Percentiles rank a stretch among this genome's conserved stretches.
Evolutionary conservation across 306 rosid genomes (phyloP).

Genomic region (Phaseolus lunatus): DNA sequence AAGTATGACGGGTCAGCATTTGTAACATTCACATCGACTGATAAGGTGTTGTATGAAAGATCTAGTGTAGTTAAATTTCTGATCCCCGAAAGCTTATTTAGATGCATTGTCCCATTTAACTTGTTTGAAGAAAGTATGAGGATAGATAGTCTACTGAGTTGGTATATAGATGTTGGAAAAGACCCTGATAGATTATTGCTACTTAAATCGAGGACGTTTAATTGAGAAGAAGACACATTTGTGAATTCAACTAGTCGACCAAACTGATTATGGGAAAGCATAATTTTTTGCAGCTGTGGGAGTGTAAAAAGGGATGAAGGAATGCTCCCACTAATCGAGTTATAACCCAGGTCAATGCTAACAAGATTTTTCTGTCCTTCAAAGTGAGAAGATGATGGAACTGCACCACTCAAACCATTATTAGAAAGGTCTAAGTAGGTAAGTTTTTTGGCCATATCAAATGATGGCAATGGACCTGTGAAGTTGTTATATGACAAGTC

Average conservation of each 20-base stretch:
- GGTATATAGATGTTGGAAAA: slow-evolving; percentile 48
- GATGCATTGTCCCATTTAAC: slow-evolving; percentile 45
- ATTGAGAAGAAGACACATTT: slow-evolving; percentile 12
- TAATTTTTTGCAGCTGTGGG: slow-evolving; percentile 39
- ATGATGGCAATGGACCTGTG: slow-evolving; percentile 51
- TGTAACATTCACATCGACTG: not conserved
- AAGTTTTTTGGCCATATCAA: slow-evolving; percentile 43
- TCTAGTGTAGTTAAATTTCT: slow-evolving; percentile 57
- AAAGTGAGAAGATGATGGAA: slow-evolving; percentile 45
- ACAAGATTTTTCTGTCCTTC: slow-evolving; percentile 43
- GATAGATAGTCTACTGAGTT: slow-evolving; percentile 42
- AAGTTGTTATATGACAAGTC: slow-evolving; percentile 50
- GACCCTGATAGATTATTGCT: slow-evolving; percentile 60
- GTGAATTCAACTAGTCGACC: slow-evolving; percentile 30
- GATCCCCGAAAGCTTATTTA: slow-evolving; percentile 32
- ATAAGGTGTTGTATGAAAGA: slow-evolving; percentile 63
- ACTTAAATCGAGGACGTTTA: slow-evolving; percentile 60
- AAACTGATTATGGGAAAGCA: slow-evolving; percentile 50
- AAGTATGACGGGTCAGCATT: not conserved
- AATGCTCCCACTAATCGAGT: slow-evolving; percentile 52
- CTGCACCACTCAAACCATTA: slow-evolving; percentile 47
- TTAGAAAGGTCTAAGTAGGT: slow-evolving; percentile 47
- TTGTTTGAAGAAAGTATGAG: slow-evolving; percentile 67
- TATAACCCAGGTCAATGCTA: slow-evolving; percentile 8
- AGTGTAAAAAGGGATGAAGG: slow-evolving; percentile 50